Percentiles rank a stretch among this genome's conserved stretches.
Evolutionary conservation across 371 early-diverging fungal genomes (phyloP).

Genomic region (Mucor plumbeus): DNA sequence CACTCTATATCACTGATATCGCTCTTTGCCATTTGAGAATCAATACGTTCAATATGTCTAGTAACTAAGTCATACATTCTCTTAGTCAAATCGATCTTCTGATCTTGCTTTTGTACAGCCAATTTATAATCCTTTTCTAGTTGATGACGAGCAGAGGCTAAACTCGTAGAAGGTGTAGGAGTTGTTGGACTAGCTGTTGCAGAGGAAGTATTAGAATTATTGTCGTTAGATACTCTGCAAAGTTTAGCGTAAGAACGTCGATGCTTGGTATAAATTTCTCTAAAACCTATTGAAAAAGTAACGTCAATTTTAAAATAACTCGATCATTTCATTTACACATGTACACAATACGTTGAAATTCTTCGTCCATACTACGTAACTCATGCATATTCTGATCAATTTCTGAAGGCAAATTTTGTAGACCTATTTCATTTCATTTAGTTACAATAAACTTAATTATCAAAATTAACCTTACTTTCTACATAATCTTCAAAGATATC

Average conservation of each 20-base stretch:
- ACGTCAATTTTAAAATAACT: not conserved
- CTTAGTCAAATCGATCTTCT: slow-evolving; percentile 55
- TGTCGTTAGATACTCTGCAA: slow-evolving; percentile 10
- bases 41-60: slow-evolving; percentile 56
- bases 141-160: slow-evolving; percentile 35
- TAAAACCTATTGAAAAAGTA: slow-evolving; percentile 15
- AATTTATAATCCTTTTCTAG: slow-evolving; percentile 51
- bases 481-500: slow-evolving; percentile 61
- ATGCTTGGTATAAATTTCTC: slow-evolving; percentile 33
- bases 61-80: slow-evolving; percentile 56
- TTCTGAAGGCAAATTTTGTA: slow-evolving; percentile 56
- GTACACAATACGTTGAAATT: slow-evolving; percentile 42
- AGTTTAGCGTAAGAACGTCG: slow-evolving; percentile 25
- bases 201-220: not conserved
- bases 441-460: not conserved
- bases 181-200: not conserved
- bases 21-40: slow-evolving; percentile 52
- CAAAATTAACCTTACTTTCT: slow-evolving; percentile 40
- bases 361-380: slow-evolving; percentile 59
- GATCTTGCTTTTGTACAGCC: slow-evolving; percentile 56
- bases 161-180: slow-evolving; percentile 21
- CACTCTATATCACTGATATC: slow-evolving; percentile 44
- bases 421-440: slow-evolving; percentile 30
- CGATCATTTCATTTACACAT: not conserved
- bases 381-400: slow-evolving; percentile 62